Base-by-base conservation (phyloP, 768 basidiomycete genomes). In the Lactifluus subvellereus region DNA sequence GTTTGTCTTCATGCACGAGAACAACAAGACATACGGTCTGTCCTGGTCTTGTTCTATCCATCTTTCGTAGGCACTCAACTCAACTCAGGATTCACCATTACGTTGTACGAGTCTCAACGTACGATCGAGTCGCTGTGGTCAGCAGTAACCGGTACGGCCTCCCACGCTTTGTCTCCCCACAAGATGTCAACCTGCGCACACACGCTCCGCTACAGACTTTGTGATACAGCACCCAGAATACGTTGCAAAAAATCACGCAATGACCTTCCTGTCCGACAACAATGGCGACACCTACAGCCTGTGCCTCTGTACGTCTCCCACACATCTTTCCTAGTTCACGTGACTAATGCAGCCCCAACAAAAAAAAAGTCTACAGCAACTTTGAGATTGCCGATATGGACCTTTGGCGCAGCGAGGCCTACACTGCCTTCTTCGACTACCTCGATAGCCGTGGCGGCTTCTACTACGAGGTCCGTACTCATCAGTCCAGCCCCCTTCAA, bases 381-480 rank as follows among this genome's bases (percentile, higher is more conserved):
- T 96, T 96, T 69, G 94, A 96, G 72, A 96, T 97, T 62, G 94
- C 80, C 6, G 81, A 86, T 69, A 80, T 95, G 64, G 85, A 90
- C 64, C 83, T 95, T 63, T 94, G 91, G 91, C 80, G 93, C 68
- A 76, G 86, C 14, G 86, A 94, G 63, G 85, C 87, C 3, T 97
- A 97, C 72, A 78, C 76, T 61, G 84, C 87, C 67, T 96, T 84
- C 78, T 96, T 95, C 67, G 86, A 93, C 49, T 83, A 83, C 72
- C 78, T 96, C 20, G 94, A 96, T 58, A 70, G 80, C 58, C 78
- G 79, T 48, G 94, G 94, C 58, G 93, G 93, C 16, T 93, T 94
- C 73, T 94, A 94, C 73, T 93, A 93, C 67, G 92, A 94, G 84
- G 88, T 74, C 20, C 8, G 51, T 82, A 67, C 51, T 16, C 10